Base-by-base conservation (phyloP, 2,329 filamentous ascomycete genomes). In the Curvularia verruculosa region DNA sequence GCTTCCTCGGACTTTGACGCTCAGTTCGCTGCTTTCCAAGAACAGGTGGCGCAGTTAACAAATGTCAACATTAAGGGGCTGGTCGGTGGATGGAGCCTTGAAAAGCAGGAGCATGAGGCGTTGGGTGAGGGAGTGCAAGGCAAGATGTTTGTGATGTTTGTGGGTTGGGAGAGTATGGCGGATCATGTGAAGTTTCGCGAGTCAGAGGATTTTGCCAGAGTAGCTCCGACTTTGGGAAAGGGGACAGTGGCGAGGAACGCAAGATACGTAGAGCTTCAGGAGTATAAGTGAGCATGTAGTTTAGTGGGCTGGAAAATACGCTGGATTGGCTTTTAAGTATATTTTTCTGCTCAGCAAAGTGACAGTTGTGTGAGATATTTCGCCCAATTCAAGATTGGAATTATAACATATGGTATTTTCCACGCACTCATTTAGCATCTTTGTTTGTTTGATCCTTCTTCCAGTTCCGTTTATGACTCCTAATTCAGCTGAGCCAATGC, bases 151-250 rank as follows among this genome's bases (percentile, higher is more conserved):
- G 63, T 81, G 3, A 56, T 78, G n/a, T 74, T 76, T 18, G 72
- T 84, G 52, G 84, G 83, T 5, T 86, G 84, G 84, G 71, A 79
- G 49, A 81, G 75, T 63, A 74, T 82, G 19, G 80, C 83, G 34
- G 75, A 73, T 46, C 84, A 86, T 68, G 72, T 79, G 76, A 70
- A 70, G 47, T 82, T 78, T 29, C 73, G 78, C 52, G 72, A 81
- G 60, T 80, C 79, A 26, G 71, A 78, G 59, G 74, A 69, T 24
- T 85, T 85, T 66, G 68, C 65, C 31, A 68, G 75, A 21, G 71
- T 76, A 15, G 78, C 83, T 56, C 54, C 56, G 47, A 68, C 75
- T 28, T 56, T 85, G 61, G 76, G 79, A 56, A 75, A 78, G 49
- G 79, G 74, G 48, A 65, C 75, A 21, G 75, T 77, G 62, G 78